A percentile compares a stretch with the other conserved stretches of the same genome.
phyloP scores from a whole-genome alignment of 2,329 filamentous ascomycete genomes.

The Fusarium solani-melongenae region DNA sequence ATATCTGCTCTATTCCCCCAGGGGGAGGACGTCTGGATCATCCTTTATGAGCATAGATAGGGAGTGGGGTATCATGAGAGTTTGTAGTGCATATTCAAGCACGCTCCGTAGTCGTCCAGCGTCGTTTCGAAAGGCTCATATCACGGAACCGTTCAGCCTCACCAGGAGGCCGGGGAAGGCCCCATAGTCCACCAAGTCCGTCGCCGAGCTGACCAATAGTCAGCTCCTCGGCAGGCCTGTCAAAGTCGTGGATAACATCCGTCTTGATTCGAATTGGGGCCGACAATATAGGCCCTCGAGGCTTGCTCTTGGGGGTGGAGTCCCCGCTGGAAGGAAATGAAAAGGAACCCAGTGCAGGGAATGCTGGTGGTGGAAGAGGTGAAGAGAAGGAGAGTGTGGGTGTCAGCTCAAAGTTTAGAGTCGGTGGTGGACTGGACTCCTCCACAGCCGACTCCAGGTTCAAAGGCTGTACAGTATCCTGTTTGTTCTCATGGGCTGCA shows the following conservation, averaged over 20 bases:
- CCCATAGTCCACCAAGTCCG: conserved; percentile 58
- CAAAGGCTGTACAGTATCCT: background rate
- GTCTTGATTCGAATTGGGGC: conserved; percentile 52
- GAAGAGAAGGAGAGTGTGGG: conserved; percentile 30
- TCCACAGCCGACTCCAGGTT: conserved; percentile 8
- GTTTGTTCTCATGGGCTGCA: conserved; percentile 24
- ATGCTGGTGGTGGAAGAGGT: conserved; percentile 34
- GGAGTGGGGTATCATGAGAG: conserved; percentile 11
- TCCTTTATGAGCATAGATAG: conserved; percentile 15
- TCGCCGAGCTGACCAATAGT: conserved; percentile 51
- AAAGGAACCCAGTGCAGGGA: conserved; percentile 34
- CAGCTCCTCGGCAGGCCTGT: conserved; percentile 47
- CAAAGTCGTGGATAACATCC: conserved; percentile 40
- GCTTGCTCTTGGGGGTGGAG: conserved; percentile 31
- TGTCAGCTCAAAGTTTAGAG: conserved; percentile 32
- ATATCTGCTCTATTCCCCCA: conserved; percentile 10
- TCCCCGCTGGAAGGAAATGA: conserved; percentile 33
- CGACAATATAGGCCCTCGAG: conserved; percentile 46
- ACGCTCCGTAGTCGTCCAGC: conserved; percentile 67
- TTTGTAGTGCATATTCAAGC: conserved; percentile 22
- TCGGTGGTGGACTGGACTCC: conserved; percentile 16
- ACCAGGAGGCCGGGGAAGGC: conserved; percentile 55
- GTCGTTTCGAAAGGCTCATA: conserved; percentile 59
- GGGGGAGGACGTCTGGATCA: conserved; percentile 13
- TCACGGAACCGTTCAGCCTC: conserved; percentile 61